Percentiles rank a stretch among this genome's conserved stretches.
Evolutionary conservation across 1,139 yeast genomes (phyloP).

Genomic region (Geotrichum restrictum): DNA sequence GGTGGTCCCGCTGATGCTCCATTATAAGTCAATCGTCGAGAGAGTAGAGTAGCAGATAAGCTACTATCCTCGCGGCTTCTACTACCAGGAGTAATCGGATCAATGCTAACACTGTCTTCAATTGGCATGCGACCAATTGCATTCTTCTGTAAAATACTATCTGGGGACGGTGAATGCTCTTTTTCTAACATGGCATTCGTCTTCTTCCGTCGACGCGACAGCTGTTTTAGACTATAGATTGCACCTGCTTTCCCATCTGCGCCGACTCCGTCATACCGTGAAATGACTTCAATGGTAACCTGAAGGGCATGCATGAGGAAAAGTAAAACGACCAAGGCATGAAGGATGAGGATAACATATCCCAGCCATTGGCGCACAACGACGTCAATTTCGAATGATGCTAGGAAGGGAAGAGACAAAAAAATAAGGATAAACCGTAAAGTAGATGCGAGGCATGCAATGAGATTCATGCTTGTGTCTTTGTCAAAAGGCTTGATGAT

Average conservation of each 20-base stretch:
- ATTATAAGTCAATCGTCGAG: neutral
- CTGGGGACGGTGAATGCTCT: neutral
- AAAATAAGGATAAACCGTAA: constrained; percentile 32
- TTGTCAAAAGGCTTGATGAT: constrained; percentile 34
- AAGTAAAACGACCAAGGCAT: constrained; percentile 33
- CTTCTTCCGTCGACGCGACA: constrained; percentile 25
- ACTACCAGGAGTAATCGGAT: constrained; percentile 9
- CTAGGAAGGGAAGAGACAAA: constrained; percentile 35
- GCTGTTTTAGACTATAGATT: constrained; percentile 28
- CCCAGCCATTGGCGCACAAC: constrained; percentile 38
- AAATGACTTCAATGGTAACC: constrained; percentile 33
- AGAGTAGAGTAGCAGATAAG: neutral
- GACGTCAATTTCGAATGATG: constrained; percentile 26
- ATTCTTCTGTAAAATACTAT: neutral
- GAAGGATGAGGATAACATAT: constrained; percentile 35
- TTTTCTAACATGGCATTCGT: neutral
- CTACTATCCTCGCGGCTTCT: neutral
- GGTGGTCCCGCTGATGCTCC: neutral
- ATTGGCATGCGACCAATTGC: constrained; percentile 4
- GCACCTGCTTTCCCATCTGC: constrained; percentile 24
- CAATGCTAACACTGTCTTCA: constrained; percentile 2
- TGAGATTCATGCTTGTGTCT: constrained; percentile 35
- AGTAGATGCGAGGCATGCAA: constrained; percentile 26
- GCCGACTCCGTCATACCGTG: constrained; percentile 32
- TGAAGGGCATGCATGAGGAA: constrained; percentile 36